Evolutionary conservation across 2,329 filamentous ascomycete species (phyloP), one percentile per base, ranked within the genome.

Genomic region (Zalaria obscura): DNA sequence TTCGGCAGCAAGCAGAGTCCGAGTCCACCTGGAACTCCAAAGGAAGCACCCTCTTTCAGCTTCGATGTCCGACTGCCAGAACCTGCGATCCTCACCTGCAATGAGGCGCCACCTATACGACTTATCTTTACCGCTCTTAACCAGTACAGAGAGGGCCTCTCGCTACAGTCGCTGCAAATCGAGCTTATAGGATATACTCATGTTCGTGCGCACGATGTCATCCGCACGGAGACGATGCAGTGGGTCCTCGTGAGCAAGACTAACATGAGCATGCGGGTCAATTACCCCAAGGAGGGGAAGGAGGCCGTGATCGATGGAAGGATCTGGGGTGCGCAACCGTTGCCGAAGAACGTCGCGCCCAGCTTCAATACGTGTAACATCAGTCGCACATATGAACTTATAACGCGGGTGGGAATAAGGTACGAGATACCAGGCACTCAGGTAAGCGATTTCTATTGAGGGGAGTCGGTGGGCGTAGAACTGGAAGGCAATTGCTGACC

Each of bases 331-430:
- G 68, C 69, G 34, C 68, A 75, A 39, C 68, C 77, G 1, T 67
- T 96, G 4, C 91, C 89, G 2, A 91, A 85, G 57, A 89, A 84
- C 0, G 77, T 98, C 7, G 80, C 86, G 6, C 91, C 91, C 0
- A 80, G 78, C 0, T 98, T 98, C 56, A 70, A 77, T 38, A 85
- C 87, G 1, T 98, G 91, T 63, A 96, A 96, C 59, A 73, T 96
- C 38, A 73, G 75, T 40, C 76, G 89, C 27, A 72, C 67, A 40
- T 96, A 98, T 59, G 81, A 88, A 56, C 64, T 98, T 32, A 86
- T 95, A 60, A 66, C 95, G 34, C 78, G 78, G 45, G 66, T 94
- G 5, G 86, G 86, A 2, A 60, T 95, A 32, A 77, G 76, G 43
- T 88, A 85, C 69, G 83, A 45, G 11, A 39, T 32, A 27, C 27